These are phyloP conservation scores for Citrus maxima DNA, from an alignment of 345 rosid species.

Conservation along the genomic window DNA sequence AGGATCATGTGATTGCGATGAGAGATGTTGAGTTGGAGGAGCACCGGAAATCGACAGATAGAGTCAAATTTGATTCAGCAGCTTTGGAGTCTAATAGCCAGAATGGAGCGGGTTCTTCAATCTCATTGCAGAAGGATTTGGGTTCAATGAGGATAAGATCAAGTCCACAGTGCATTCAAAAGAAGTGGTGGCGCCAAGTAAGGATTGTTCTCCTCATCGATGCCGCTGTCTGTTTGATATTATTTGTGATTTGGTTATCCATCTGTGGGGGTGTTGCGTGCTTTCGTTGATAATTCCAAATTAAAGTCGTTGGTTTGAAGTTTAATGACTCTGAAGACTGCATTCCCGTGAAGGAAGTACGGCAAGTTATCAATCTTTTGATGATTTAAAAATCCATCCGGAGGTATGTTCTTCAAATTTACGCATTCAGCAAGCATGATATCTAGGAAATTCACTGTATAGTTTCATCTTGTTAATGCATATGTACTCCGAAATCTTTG, in stretches of 20 bases:
- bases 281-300: conserved; percentile 26
- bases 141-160: conserved; percentile 63
- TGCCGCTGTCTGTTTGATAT: conserved; percentile 62
- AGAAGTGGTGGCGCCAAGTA: conserved; percentile 76
- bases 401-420: conserved; percentile 7
- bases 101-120: conserved; percentile 37
- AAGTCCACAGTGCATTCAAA: conserved; percentile 46
- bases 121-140: conserved; percentile 54
- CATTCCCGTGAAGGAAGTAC: neutral
- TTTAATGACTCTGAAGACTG: neutral
- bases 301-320: neutral
- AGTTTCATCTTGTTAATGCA: conserved; percentile 13
- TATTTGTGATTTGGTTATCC: conserved; percentile 66
- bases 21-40: conserved; percentile 69
- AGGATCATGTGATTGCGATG: conserved; percentile 54
- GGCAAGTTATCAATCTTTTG: neutral
- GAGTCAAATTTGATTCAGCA: conserved; percentile 38
- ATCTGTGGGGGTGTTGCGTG: conserved; percentile 57
- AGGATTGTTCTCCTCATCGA: conserved; percentile 71
- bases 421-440: neutral
- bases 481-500: neutral
- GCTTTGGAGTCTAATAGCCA: conserved; percentile 36
- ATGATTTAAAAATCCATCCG: neutral
- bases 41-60: conserved; percentile 53
- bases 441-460: conserved; percentile 10